A percentile compares a stretch with the other conserved stretches of the same genome.
Evolutionary conservation across 169 alveolate genomes (phyloP).

Genomic region (Plasmodium reichenowi): DNA sequence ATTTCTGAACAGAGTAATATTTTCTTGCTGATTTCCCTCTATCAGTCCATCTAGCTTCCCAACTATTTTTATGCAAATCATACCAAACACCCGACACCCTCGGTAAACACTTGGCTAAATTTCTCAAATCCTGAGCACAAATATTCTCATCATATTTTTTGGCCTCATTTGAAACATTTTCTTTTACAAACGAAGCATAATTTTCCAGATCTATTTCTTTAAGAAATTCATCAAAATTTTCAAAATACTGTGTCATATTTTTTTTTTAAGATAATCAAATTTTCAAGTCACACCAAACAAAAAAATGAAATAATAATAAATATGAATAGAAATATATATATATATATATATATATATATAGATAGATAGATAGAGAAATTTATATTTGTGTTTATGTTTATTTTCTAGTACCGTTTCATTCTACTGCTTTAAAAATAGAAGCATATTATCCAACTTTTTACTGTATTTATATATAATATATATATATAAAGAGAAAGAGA

Average conservation of each 20-base stretch:
- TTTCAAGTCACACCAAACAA: not conserved
- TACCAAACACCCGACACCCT: slow-evolving; percentile 86
- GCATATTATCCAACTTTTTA: too few relatives aligned
- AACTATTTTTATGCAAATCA: slow-evolving; percentile 85
- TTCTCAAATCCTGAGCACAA: slow-evolving; percentile 82
- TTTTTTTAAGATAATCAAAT: not conserved
- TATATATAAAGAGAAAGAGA: too few relatives aligned
- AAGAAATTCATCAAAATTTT: slow-evolving; percentile 48
- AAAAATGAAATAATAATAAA: not conserved
- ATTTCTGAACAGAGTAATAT: slow-evolving; percentile 85
- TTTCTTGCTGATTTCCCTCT: slow-evolving; percentile 84
- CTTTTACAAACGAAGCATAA: slow-evolving; percentile 49
- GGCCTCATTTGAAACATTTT: slow-evolving; percentile 33
- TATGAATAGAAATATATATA: too few relatives aligned
- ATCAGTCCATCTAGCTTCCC: slow-evolving; percentile 88
- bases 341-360: not conserved
- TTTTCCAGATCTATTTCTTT: slow-evolving; percentile 42
- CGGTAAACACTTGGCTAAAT: slow-evolving; percentile 85
- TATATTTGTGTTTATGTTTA: too few relatives aligned
- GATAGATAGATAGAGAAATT: not conserved
- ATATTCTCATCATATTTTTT: slow-evolving; percentile 44
- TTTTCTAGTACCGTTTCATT: too few relatives aligned
- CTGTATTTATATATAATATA: too few relatives aligned
- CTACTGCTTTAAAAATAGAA: too few relatives aligned
- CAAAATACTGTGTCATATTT: slow-evolving; percentile 13